phyloP scores from a whole-genome alignment of 495 filamentous ascomycete genomes.

The Aspergillus asperescens region DNA sequence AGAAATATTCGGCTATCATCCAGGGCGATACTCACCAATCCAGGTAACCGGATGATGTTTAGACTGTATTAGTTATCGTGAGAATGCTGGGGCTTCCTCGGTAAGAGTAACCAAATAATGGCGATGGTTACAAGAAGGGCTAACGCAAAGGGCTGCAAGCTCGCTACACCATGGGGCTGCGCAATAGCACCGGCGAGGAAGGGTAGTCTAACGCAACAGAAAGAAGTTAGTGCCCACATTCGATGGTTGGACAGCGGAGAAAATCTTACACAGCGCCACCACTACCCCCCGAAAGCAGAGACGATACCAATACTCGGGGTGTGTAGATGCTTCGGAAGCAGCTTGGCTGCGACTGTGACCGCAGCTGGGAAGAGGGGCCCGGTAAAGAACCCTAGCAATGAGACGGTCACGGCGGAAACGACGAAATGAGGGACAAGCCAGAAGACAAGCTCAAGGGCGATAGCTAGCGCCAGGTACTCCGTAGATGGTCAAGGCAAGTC shows the following conservation, averaged over 20 bases:
- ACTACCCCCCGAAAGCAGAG: conserved; percentile 4
- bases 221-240: neutral
- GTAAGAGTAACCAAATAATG: conserved; percentile 6
- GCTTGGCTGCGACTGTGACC: conserved; percentile 65
- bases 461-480: conserved; percentile 9
- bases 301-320: conserved; percentile 5
- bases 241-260: neutral
- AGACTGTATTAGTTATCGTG: neutral
- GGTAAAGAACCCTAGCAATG: conserved; percentile 61
- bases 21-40: neutral
- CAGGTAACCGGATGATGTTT: neutral
- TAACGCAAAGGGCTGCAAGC: conserved; percentile 6
- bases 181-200: conserved; percentile 9
- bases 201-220: neutral
- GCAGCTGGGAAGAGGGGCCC: conserved; percentile 59
- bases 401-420: conserved; percentile 55
- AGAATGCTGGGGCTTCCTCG: neutral
- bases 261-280: conserved; percentile 6
- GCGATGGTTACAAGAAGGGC: conserved; percentile 1
- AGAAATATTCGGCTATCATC: neutral
- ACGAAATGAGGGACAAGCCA: conserved; percentile 59
- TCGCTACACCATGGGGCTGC: conserved; percentile 2
- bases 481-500: conserved; percentile 45
- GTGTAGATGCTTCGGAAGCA: conserved; percentile 65
- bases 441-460: conserved; percentile 51